Evolutionary conservation across 129 eudicot species (phyloP).

Genomic region (Flaveria robusta): DNA sequence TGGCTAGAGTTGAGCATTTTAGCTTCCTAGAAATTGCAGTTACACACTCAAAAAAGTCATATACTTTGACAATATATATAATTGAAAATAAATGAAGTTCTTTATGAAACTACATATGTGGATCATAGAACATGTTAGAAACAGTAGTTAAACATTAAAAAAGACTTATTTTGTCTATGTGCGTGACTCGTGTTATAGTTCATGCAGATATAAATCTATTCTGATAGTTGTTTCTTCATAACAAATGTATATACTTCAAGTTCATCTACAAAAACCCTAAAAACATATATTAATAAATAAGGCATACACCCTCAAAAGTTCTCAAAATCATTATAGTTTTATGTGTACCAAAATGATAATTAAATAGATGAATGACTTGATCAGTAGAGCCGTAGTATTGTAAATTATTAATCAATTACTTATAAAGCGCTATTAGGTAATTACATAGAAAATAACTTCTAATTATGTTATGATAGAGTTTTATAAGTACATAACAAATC

Average conservation of each 20-base stretch:
- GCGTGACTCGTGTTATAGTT: no score
- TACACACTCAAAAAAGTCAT: neutral
- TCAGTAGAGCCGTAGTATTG: no score
- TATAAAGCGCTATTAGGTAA: no score
- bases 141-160: neutral
- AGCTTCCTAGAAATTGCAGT: slow-evolving; percentile 21
- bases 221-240: neutral
- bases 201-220: neutral
- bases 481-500: neutral
- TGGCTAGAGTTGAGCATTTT: slow-evolving; percentile 41
- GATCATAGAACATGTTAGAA: neutral
- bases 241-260: neutral
- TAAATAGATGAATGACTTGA: neutral
- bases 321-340: neutral
- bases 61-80: neutral
- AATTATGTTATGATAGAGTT: no score
- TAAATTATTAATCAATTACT: no score
- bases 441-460: no score
- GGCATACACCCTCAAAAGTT: neutral
- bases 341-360: neutral
- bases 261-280: neutral
- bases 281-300: neutral
- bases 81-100: neutral
- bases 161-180: neutral
- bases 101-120: neutral